Evolutionary conservation across 139 green algal genomes (phyloP).

Genomic region (Trebouxia sp.): DNA sequence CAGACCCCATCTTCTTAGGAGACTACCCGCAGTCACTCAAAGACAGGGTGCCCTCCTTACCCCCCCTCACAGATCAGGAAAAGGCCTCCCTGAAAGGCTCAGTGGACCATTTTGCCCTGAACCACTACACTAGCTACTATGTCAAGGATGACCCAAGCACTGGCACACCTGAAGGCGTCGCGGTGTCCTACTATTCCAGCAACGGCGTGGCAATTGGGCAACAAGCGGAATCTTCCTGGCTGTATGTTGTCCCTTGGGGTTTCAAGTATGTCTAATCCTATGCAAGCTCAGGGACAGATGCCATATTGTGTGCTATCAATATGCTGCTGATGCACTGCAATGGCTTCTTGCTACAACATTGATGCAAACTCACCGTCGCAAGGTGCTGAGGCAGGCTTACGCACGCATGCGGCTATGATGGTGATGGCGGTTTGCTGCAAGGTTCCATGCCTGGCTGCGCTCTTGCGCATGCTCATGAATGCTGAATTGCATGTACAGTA

Average conservation of each 20-base stretch:
- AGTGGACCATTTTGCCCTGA: slow-evolving; percentile 40
- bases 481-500: too few species aligned
- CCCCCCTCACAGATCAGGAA: slow-evolving; percentile 49
- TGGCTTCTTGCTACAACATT: too few species aligned
- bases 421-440: too few species aligned
- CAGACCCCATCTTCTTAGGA: slow-evolving; percentile 52
- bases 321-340: too few species aligned
- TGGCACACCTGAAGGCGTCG: not conserved
- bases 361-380: too few species aligned
- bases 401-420: too few species aligned
- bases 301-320: too few species aligned
- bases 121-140: slow-evolving; percentile 53
- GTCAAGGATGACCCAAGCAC: not conserved
- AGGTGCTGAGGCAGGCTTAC: too few species aligned
- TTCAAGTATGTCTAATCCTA: not conserved
- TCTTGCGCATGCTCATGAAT: not conserved
- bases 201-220: not conserved
- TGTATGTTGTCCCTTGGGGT: slow-evolving; percentile 30
- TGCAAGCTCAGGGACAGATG: too few species aligned
- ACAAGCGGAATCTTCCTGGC: slow-evolving; percentile 17
- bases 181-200: not conserved
- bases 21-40: slow-evolving; percentile 50
- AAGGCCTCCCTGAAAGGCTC: slow-evolving; percentile 40
- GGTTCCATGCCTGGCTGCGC: not conserved
- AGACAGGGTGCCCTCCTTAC: slow-evolving; percentile 31